Evolutionary conservation across 345 rosid genomes (phyloP).

Genomic region (Citrus inodora): DNA sequence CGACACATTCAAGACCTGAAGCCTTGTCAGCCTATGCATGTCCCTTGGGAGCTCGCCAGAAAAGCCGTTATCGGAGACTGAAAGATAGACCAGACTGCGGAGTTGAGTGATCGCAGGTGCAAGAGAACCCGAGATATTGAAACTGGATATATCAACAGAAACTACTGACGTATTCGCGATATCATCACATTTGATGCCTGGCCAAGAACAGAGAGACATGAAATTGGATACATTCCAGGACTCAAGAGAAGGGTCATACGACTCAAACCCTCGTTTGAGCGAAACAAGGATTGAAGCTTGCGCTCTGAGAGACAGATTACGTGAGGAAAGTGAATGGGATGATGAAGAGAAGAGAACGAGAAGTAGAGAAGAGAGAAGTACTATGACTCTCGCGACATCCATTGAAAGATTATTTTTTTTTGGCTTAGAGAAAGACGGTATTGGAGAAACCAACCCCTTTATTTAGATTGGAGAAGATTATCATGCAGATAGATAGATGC

Average conservation of each 20-base stretch:
- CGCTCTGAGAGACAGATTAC: slow-evolving; percentile 32
- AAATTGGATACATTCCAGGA: slow-evolving; percentile 50
- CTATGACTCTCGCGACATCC: slow-evolving; percentile 13
- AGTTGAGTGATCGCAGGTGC: slow-evolving; percentile 49
- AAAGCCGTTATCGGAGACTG: slow-evolving; percentile 50
- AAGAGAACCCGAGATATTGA: slow-evolving; percentile 54
- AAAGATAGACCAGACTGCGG: slow-evolving; percentile 32
- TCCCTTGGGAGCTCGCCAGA: slow-evolving; percentile 44
- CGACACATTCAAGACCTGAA: slow-evolving; percentile 70
- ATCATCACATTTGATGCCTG: slow-evolving; percentile 48
- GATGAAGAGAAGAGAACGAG: slow-evolving; percentile 10
- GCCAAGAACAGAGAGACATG: slow-evolving; percentile 50
- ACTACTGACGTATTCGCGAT: slow-evolving; percentile 35
- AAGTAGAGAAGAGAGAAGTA: slow-evolving; percentile 25
- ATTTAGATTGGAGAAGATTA: slow-evolving; percentile 14
- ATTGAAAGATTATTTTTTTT: not conserved
- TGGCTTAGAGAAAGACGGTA: not conserved
- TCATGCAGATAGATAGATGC: not conserved
- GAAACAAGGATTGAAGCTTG: slow-evolving; percentile 61
- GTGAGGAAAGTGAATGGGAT: slow-evolving; percentile 29
- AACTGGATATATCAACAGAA: slow-evolving; percentile 49
- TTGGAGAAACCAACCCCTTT: slow-evolving; percentile 10
- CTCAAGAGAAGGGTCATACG: slow-evolving; percentile 44
- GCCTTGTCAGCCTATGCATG: slow-evolving; percentile 34
- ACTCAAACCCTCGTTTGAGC: slow-evolving; percentile 41